Base-by-base conservation (phyloP, 257 asterid species). In the Voacanga thouarsii region DNA sequence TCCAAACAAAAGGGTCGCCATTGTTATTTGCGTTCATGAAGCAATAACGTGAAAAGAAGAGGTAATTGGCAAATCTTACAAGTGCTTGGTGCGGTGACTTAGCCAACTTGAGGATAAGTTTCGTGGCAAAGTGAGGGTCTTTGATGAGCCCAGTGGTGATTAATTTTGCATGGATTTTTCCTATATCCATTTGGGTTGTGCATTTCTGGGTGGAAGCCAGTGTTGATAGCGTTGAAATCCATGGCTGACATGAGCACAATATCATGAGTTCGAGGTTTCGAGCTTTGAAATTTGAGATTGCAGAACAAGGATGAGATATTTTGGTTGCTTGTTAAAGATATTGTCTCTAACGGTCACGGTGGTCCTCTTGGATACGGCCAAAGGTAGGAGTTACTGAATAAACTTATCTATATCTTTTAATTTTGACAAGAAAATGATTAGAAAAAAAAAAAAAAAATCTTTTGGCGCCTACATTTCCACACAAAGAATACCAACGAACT, bases 1-100 rank as follows among this genome's bases (percentile, higher is more conserved):
- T 94, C 98, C 98, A 94, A 18, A 92, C 71, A 75, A 92, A 92
- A 1, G 94, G 85, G 82, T 92, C 96, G 45, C 56, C 19, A 81
- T 64, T 82, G 33, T 80, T 74, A 23, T 59, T 78, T 4, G 78
- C 75, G 19, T 66, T 67, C 37, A 21, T 44, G 75, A 57, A 61
- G 57, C 75, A 30, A 24, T 73, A 57, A 66, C 59, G 63, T 1
- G 85, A 78, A 57, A 87, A 88, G 81, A 88, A 87, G 47, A 92
- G 85, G 57, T 79, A 61, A 21, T 94, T 88, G 1, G 96, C 94
- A 44, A 94, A 92, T 14, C 88, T 80, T 15, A 84, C 64, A 4
- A 78, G 78, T 53, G 90, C 86, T 57, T 75, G 80, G 77, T 87
- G 83, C 18, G 78, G 85, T 55, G 93, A 86, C 33, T 85, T 86